phyloP scores from a whole-genome alignment of 1,284 basidiomycete genomes.

The Cutaneotrichosporon daszewskae region DNA sequence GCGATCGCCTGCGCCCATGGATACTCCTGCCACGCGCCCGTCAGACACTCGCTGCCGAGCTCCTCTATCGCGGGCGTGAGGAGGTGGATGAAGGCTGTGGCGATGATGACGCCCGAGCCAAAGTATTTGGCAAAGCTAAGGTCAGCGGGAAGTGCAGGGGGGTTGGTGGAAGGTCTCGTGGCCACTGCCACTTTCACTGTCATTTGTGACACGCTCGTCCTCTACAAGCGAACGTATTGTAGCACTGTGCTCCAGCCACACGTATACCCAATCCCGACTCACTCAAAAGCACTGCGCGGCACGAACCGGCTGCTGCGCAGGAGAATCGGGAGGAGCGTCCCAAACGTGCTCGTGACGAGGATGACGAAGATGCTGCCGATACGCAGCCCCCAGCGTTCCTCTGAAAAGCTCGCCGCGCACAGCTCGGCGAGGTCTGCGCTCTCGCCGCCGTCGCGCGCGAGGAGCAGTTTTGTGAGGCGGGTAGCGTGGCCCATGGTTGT shows the following conservation, averaged over 20 bases:
- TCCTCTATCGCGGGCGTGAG: conserved; percentile 68
- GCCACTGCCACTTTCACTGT: too few relatives aligned
- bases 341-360: conserved; percentile 51
- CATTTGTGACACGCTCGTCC: too few relatives aligned
- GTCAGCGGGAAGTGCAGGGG: not conserved
- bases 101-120: conserved; percentile 89
- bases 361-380: conserved; percentile 87
- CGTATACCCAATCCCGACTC: too few relatives aligned
- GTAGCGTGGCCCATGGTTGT: too few relatives aligned
- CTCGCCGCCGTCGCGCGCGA: not conserved
- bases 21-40: conserved; percentile 64
- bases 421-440: conserved; percentile 2
- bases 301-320: conserved; percentile 60
- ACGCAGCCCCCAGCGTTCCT: conserved; percentile 51
- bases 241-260: too few relatives aligned
- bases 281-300: conserved; percentile 68
- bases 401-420: conserved; percentile 21
- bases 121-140: conserved; percentile 85
- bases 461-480: too few relatives aligned
- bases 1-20: conserved; percentile 74
- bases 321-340: conserved; percentile 77
- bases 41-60: conserved; percentile 67
- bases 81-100: conserved; percentile 85
- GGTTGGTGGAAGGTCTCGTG: too few relatives aligned
- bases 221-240: too few relatives aligned